These are phyloP conservation scores for Rhodotorula kratochvilovae DNA, from an alignment of 768 basidiomycete species.

Conservation along the genomic window DNA sequence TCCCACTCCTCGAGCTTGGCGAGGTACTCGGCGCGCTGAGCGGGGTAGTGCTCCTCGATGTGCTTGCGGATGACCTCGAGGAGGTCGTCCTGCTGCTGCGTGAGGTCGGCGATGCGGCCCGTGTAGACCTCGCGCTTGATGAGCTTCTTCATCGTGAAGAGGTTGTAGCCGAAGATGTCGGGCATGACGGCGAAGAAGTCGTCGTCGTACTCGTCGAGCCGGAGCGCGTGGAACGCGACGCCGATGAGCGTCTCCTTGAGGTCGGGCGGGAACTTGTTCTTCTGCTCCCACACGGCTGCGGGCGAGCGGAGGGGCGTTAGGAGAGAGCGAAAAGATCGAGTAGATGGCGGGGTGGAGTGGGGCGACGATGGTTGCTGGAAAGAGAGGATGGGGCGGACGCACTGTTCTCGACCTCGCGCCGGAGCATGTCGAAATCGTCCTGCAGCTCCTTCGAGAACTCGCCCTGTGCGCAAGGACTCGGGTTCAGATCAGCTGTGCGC, in stretches of 20 bases:
- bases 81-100: conserved; percentile 64
- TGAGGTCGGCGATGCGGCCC: conserved; percentile 65
- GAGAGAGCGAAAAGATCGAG: too few species aligned
- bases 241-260: conserved; percentile 69
- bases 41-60: conserved; percentile 60
- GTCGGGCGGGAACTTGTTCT: conserved; percentile 80
- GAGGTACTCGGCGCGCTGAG: conserved; percentile 59
- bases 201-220: conserved; percentile 83
- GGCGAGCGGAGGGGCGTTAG: too few species aligned
- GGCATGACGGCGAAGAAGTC: conserved; percentile 88
- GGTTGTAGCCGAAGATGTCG: conserved; percentile 83
- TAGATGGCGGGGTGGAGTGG: too few species aligned
- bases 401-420: conserved; percentile 46
- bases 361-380: not conserved
- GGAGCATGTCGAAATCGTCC: conserved; percentile 59
- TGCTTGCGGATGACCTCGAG: conserved; percentile 61
- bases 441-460: conserved; percentile 71
- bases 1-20: not conserved
- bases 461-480: conserved; percentile 39
- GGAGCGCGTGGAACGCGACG: conserved; percentile 71
- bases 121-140: conserved; percentile 81
- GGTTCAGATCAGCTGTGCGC: too few species aligned
- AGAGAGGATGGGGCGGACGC: not conserved
- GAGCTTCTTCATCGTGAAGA: conserved; percentile 96
- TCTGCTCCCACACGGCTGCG: conserved; percentile 70